Conservation (phyloP, 202 grass and related monocot species). For the Saccharum hybrid region DNA sequence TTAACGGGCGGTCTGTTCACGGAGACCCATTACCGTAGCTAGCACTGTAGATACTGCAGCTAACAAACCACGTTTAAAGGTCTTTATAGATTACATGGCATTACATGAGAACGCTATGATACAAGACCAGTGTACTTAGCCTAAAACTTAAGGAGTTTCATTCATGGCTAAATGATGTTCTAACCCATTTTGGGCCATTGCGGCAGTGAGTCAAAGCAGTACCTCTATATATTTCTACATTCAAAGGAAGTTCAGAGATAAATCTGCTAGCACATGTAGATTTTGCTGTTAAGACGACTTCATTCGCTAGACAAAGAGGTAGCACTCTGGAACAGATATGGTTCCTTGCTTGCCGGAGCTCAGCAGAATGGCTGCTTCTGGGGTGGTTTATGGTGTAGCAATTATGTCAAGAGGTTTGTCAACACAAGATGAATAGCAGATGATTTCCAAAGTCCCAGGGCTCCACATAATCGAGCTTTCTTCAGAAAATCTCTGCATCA, state of each 20-base stretch:
- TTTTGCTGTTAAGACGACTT: neutral
- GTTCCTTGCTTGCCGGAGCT: neutral
- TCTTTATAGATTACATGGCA: neutral
- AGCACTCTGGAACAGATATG: neutral
- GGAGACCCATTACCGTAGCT: no score
- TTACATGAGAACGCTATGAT: neutral
- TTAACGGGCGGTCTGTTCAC: no score
- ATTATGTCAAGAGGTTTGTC: constrained; percentile 16
- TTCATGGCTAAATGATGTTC: neutral
- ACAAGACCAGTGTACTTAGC: neutral
- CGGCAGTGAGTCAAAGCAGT: neutral
- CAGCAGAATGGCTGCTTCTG: constrained; percentile 18
- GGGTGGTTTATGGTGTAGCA: constrained; percentile 12
- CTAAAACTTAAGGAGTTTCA: neutral
- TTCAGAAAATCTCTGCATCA: constrained; percentile 34
- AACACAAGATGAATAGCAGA: constrained; percentile 11
- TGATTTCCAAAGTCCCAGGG: constrained; percentile 15
- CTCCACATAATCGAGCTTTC: constrained; percentile 9
- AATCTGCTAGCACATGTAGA: constrained; percentile 10
- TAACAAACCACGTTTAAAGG: no score
- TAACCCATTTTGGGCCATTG: neutral
- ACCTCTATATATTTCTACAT: constrained; percentile 14
- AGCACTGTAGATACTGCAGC: no score
- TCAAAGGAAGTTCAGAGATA: constrained; percentile 28
- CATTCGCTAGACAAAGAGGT: constrained; percentile 13